Evolutionary conservation across 2,329 filamentous ascomycete species (phyloP), one percentile per base, ranked within the genome.

Genomic region (Dryadomyces quercivorus): DNA sequence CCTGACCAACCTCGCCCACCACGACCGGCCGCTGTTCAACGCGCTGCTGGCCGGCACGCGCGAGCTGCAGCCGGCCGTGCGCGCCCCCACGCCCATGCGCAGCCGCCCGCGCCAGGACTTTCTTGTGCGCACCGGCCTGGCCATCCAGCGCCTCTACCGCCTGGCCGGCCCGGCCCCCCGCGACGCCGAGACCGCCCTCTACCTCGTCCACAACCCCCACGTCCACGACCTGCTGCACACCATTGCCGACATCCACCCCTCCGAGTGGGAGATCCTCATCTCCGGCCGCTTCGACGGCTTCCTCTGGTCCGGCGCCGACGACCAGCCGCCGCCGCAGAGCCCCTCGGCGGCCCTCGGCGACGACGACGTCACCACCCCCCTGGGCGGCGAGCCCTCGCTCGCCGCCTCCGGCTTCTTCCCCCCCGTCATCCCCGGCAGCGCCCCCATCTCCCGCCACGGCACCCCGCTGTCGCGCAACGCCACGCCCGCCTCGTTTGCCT

Each of bases 261-360:
- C 88, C n/a, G 92, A 97, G 68, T 97, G 92, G 92, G 92, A 96
- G 59, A 95, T 97, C 54, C 76, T 97, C 13, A 88, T 86, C 5
- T 96, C 92, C 0, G 92, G 92, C 31, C 86, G 92, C 31, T 97
- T 97, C 63, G 91, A 96, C 64, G 92, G 92, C 4, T 97, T 97
- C 70, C 76, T 96, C 20, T 95, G 92, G 82, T 95, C 89, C 47
- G 92, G 92, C 21, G 89, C 88, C 7, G 91, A 96, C 53, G 91
- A 50, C 66, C 62, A n/a, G 77, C 79, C 26, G 52, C 51, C 43
- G 63, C 67, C 26, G 59, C 62, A 34, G 60, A 63, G 8, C 62
- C 67, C 52, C 75, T 76, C n/a, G 64, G 64, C 36, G 66, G 69
- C 44, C 20, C 8, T 40, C 20, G 49, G 15, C 49, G 31, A n/a